These are phyloP conservation scores for Phoma herbarum DNA, from an alignment of 2,329 filamentous ascomycete genomes.

Conservation along the genomic window DNA sequence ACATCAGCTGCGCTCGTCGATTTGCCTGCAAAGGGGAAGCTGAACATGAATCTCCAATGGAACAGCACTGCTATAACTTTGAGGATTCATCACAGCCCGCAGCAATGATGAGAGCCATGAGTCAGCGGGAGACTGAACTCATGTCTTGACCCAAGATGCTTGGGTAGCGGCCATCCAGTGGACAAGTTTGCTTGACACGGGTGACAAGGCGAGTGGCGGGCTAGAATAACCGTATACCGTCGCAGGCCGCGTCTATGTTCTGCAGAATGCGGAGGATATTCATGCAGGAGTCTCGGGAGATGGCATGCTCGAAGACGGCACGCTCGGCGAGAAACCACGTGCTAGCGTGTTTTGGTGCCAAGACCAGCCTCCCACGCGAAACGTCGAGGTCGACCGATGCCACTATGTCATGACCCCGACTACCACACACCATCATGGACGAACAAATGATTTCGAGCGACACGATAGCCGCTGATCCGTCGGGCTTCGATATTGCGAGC, in stretches of 20 bases:
- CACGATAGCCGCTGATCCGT: slow-evolving; percentile 25
- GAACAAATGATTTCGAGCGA: slow-evolving; percentile 20
- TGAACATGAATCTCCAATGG: neutral
- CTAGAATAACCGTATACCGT: neutral
- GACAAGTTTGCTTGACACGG: neutral
- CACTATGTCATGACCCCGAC: slow-evolving; percentile 7
- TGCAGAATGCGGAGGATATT: neutral
- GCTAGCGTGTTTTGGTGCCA: slow-evolving; percentile 3
- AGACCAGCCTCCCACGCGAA: slow-evolving; percentile 3
- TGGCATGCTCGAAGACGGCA: neutral
- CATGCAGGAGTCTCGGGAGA: neutral
- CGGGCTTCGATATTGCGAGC: slow-evolving; percentile 35
- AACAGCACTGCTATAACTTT: neutral
- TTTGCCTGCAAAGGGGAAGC: neutral
- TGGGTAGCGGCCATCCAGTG: neutral
- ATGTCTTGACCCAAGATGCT: neutral
- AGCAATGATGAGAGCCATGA: neutral
- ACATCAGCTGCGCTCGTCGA: neutral
- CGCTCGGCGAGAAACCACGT: neutral
- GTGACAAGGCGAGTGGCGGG: neutral
- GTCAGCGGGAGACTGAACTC: neutral
- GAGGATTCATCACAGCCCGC: neutral
- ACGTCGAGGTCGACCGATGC: neutral
- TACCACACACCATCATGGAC: slow-evolving; percentile 18
- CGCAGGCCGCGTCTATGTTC: neutral